Base-by-base conservation (phyloP, 2,329 filamentous ascomycete genomes). In the Nannizziopsis barbatae region DNA sequence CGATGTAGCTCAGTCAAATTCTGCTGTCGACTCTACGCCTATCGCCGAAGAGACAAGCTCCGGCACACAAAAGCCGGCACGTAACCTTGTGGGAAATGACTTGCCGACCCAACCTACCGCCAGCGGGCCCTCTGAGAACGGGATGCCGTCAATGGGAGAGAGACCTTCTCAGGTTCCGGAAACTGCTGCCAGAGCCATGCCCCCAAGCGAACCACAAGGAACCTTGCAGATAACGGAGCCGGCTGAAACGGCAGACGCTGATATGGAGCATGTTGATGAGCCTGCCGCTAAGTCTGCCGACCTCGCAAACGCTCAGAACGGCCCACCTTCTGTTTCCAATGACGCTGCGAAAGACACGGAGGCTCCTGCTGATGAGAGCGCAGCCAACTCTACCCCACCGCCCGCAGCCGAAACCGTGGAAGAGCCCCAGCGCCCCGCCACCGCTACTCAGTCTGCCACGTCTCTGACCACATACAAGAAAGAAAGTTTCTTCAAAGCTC, bases 401-500 rank as follows among this genome's bases (percentile, higher is more conserved):
- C 42, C 44, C 17, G 44, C 42, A 18, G 47, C 62, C 60, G 58
- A 47, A 6, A 32, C 36, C 8, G 37, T 18, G 15, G n/a, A 46
- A 11, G 32, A 51, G 14, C 42, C 47, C n/a, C 47, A 47, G 14
- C 52, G 50, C 7, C 54, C 54, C n/a, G 7, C 42, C 30, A 55
- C 54, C 3, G 49, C 50, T 1, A 65, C 63, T 50, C 64, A 61
- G 56, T 68, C 66, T 54, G 59, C 66, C 44, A 60, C 60, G 46
- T 66, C 66, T 51, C 52, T 67, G 50, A 64, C 62, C 54, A 57
- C 58, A 51, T 46, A 50, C 15, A 61, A 63, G 57, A 56, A 59
- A 47, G 63, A 67, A 45, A 65, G 60, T 54, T 69, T 66, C 62
- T 60, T 69, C 56, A 66, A 62, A 55, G 60, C 60, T 45, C 57